Evolutionary conservation across 345 rosid genomes (phyloP).

Genomic region (Bruguiera parviflora): DNA sequence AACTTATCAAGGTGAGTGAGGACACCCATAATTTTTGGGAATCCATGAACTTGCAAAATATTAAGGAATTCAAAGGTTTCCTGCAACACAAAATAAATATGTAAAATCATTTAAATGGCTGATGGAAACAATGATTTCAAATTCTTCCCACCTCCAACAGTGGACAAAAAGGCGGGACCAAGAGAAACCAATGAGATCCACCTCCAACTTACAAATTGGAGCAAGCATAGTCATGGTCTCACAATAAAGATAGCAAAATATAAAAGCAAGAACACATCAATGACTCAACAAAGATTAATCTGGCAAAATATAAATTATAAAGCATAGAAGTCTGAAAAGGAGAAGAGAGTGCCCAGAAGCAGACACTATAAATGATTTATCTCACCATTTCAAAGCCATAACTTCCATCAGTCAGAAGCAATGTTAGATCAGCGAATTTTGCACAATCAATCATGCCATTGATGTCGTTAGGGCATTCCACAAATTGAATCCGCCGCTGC

Average conservation of each 20-base stretch:
- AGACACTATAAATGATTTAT: not conserved
- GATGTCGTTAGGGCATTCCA: conserved; percentile 95
- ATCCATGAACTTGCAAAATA: conserved; percentile 92
- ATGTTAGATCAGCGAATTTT: conserved; percentile 83
- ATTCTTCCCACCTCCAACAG: not conserved
- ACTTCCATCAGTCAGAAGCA: conserved; percentile 89
- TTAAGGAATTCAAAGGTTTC: conserved; percentile 96
- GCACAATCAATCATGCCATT: conserved; percentile 97
- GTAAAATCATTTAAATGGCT: conserved; percentile 1
- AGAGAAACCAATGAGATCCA: not conserved
- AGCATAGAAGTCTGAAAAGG: not conserved
- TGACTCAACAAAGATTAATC: not conserved
- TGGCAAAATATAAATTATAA: not conserved
- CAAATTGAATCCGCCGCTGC: conserved; percentile 71
- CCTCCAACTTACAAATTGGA: not conserved
- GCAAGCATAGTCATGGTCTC: not conserved
- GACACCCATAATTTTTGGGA: conserved; percentile 92
- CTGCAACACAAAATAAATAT: conserved; percentile 36
- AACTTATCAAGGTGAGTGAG: conserved; percentile 96
- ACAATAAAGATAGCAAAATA: not conserved
- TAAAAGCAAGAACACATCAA: not conserved
- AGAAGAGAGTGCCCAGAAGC: not conserved
- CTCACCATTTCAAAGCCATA: conserved; percentile 97
- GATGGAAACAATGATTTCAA: not conserved
- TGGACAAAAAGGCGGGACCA: not conserved